Evolutionary conservation across 352 stramenopile genomes (phyloP), one percentile per base, ranked within the genome.

Genomic region (Thalassiosira mediterranea): DNA sequence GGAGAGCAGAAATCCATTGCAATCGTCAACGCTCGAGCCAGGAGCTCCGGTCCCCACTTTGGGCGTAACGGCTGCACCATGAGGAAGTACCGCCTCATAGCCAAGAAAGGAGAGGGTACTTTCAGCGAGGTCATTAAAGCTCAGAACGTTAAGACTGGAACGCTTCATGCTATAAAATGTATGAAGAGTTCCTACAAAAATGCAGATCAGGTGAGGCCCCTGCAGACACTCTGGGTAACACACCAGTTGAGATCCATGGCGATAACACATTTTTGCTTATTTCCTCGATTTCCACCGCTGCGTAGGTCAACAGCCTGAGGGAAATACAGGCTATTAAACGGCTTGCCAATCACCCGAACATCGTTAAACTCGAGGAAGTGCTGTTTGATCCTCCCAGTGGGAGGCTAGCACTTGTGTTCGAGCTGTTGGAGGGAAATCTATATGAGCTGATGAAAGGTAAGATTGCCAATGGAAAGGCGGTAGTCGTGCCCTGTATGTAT

Each of bases 101-200:
- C 96, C 29, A 97, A 97, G 72, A 97, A 98, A 64, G 96, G 96
- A 19, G 95, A 98, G 81, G 96, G 96, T 44, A 97, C 95, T 5
- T 98, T 98, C 85, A 97, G 94, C 44, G 95, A 97, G 58, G 95
- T 98, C 0, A 86, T 90, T 17, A 85, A 90, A 60, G 88, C 84
- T 3, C 91, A 96, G 53, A 97, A 98, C 47, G 91, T 97, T 26
- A 97, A 97, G 62, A 94, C 97, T 70, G 95, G 89, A 62, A 96
- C 96, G 80, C 97, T 97, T 73, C 91, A 97, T 64, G 96, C 95
- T n/a, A 98, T 98, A 78, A 98, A 98, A 72, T 98, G 96, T 81
- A 98, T 98, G 96, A 98, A 98, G 77, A 98, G 97, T 76, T 88
- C 95, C 52, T 98, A 98, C 51, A 94, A 97, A 68, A 97, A 83